Base-by-base conservation (phyloP, 768 basidiomycete genomes). In the Nidularia pulvinata region DNA sequence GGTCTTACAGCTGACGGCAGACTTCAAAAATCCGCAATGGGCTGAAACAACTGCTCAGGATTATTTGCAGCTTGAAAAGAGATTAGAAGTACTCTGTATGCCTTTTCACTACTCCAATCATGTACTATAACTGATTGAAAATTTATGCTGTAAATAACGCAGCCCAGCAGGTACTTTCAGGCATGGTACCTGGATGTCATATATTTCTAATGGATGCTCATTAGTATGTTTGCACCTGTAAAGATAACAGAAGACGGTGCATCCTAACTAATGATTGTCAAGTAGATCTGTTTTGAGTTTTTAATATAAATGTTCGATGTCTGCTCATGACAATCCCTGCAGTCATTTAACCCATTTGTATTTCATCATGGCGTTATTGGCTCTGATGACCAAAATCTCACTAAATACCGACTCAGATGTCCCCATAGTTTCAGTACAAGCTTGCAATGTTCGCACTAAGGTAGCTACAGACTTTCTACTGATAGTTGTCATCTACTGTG, bases 1-100 rank as follows among this genome's bases (percentile, higher is more conserved):
- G 35, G 53, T 75, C 3, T 43, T 77, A 22, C 81, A 67, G 57
- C 60, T 79, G 11, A 58, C 60, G 34, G 64, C 77, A 16, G 74
- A 80, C 49, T 65, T 77, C 11, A 65, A 69, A 6, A 58, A 76
- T 53, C 57, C 79, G 19, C 55, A 56, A 37, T 46, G 59, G 4
- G 59, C 77, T 45, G 70, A 70, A 46, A 46, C 57, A 0, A 69
- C 75, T 16, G 75, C 70, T 1, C 63, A 71, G 49, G 65, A 65
- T 33, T 77, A 70, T 49, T 35, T 66, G 43, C 36, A 7, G 1
- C 51, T 46, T 9, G 67, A 68, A 51, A 49, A 32, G 16, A 50
- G 62, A 43, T 43, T 63, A 25, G 65, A 68, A 46, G 57, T 68
- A 33, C 53, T 66, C 10, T 51, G 64, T 58, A 51, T 6, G 51